Percentiles rank a stretch among this genome's conserved stretches.
Evolutionary conservation across 2,329 filamentous ascomycete genomes (phyloP).

Genomic region (Trichophyton equinum): DNA sequence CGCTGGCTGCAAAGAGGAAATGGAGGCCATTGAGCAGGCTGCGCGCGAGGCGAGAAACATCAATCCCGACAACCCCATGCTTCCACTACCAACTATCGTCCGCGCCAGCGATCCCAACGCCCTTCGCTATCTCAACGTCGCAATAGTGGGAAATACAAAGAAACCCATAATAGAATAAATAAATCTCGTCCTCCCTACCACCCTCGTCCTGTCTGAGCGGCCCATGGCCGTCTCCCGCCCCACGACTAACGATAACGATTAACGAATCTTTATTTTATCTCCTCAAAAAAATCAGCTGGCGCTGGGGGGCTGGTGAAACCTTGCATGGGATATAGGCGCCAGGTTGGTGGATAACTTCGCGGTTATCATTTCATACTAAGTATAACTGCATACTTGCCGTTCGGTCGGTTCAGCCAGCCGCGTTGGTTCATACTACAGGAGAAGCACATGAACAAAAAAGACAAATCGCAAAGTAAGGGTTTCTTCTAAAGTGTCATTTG

Average conservation of each 20-base stretch:
- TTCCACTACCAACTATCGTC: slow-evolving; percentile 76
- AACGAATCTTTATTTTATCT: background rate
- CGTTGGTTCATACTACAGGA: background rate
- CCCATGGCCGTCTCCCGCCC: background rate
- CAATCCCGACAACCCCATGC: slow-evolving; percentile 78
- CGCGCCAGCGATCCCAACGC: slow-evolving; percentile 59
- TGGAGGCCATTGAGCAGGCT: slow-evolving; percentile 94
- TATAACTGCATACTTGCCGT: background rate
- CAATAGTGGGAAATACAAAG: slow-evolving; percentile 49
- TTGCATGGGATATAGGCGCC: background rate
- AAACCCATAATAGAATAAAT: slow-evolving; percentile 51
- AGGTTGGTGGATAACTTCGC: background rate
- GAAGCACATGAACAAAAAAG: background rate
- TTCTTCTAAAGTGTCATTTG: background rate
- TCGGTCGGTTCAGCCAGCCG: background rate
- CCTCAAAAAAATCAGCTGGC: background rate
- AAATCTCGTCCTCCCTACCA: too few relatives aligned
- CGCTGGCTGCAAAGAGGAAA: slow-evolving; percentile 91
- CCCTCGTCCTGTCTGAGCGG: background rate
- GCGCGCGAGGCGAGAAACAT: slow-evolving; percentile 84
- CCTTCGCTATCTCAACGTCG: slow-evolving; percentile 47
- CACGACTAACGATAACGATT: background rate
- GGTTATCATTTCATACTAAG: background rate
- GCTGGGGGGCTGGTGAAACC: background rate
- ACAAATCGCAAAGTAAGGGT: background rate